Conservation (phyloP, 345 rosid genomes). For the Raphanus raphanistrum region DNA sequence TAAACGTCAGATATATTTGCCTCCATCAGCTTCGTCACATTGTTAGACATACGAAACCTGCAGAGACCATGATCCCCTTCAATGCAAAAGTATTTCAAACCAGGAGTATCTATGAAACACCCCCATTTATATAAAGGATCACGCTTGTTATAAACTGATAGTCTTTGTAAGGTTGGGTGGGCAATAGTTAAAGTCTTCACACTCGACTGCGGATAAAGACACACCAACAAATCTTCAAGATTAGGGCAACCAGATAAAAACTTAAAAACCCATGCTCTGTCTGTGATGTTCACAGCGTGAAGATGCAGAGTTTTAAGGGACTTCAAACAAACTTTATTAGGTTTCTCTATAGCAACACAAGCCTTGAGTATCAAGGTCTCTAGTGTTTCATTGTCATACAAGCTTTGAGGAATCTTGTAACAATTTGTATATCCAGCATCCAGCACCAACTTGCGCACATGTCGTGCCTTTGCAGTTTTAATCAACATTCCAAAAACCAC, state of each 20-base stretch:
- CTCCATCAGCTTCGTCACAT: not conserved
- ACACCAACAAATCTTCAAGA: not conserved
- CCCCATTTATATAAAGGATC: not conserved
- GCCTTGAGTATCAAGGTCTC: not conserved
- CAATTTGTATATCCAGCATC: not conserved
- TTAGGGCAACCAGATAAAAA: constrained; percentile 2
- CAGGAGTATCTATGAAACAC: not conserved
- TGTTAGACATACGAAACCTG: not conserved
- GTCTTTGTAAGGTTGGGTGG: constrained; percentile 5
- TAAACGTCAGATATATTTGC: not conserved
- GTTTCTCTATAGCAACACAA: not conserved
- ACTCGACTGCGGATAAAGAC: not conserved
- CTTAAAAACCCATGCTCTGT: not conserved
- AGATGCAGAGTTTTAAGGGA: constrained; percentile 14
- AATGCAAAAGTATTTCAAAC: not conserved
- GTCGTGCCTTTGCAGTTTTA: not conserved
- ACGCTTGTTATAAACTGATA: not conserved
- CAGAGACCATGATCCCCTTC: not conserved
- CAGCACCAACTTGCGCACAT: not conserved
- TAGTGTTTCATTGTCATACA: not conserved
- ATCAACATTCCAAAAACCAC: not conserved
- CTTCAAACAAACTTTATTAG: not conserved
- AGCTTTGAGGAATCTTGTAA: not conserved
- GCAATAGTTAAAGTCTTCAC: not conserved
- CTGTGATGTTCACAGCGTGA: not conserved